phyloP scores from a whole-genome alignment of 306 rosid genomes.

The Pueraria montana region DNA sequence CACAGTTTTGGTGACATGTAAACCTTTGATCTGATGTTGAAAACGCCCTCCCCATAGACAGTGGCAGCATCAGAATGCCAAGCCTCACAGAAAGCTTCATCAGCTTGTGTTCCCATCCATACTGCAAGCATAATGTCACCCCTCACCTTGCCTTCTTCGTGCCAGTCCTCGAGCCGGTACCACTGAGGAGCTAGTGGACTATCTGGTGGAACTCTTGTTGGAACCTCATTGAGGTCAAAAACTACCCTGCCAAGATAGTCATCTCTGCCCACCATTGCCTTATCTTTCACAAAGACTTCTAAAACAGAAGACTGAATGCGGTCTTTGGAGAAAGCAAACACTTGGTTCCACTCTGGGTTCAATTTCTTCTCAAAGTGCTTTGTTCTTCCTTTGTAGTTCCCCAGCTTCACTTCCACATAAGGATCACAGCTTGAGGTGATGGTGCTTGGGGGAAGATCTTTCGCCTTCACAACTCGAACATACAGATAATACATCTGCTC shows the following conservation, averaged over 20 bases:
- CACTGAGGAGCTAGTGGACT: constrained; percentile 91
- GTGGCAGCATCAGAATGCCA: constrained; percentile 91
- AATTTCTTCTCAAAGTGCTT: constrained; percentile 71
- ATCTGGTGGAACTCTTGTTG: constrained; percentile 90
- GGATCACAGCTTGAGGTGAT: constrained; percentile 81
- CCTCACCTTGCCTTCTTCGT: constrained; percentile 69
- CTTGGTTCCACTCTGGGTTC: constrained; percentile 91
- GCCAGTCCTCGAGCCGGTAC: constrained; percentile 74
- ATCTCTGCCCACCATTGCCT: constrained; percentile 85
- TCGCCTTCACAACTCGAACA: constrained; percentile 79
- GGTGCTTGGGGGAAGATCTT: constrained; percentile 75
- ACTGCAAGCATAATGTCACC: constrained; percentile 91
- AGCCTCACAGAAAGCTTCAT: constrained; percentile 87
- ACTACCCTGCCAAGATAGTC: constrained; percentile 79
- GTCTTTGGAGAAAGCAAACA: constrained; percentile 87
- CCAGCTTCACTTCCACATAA: constrained; percentile 87
- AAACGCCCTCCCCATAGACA: constrained; percentile 80
- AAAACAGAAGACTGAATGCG: constrained; percentile 76
- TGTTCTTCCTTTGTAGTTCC: constrained; percentile 86
- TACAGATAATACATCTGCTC: constrained; percentile 84
- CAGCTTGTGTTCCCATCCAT: constrained; percentile 97
- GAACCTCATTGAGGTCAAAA: constrained; percentile 85
- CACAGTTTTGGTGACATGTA: constrained; percentile 90
- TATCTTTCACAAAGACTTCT: constrained; percentile 85
- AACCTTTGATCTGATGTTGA: constrained; percentile 82